phyloP scores from a whole-genome alignment of 75 land plant genomes.

The Pseudotsuga menziesii region DNA sequence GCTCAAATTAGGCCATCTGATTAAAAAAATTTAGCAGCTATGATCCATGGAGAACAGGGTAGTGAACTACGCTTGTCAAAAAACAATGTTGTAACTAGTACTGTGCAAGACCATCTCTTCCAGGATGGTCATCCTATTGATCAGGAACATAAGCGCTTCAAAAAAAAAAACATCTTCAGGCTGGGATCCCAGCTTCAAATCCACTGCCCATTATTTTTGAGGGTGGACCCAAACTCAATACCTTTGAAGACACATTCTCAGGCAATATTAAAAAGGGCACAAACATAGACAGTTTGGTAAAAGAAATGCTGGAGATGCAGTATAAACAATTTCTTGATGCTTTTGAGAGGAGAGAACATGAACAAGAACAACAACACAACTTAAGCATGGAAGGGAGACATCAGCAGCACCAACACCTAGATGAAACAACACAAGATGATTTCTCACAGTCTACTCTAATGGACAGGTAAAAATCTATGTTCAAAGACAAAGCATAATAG shows the following conservation, averaged over 20 bases:
- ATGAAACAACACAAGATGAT: conserved; percentile 7
- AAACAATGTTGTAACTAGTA: neutral
- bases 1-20: conserved; percentile 5
- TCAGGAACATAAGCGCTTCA: neutral
- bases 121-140: neutral
- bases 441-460: conserved; percentile 18
- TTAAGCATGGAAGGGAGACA: neutral
- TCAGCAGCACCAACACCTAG: neutral
- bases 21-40: conserved; percentile 3
- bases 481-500: no score
- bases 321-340: conserved; percentile 3
- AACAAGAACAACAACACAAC: conserved; percentile 3
- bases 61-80: neutral
- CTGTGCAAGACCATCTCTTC: neutral
- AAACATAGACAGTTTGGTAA: neutral
- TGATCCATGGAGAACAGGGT: neutral
- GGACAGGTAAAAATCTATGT: no score
- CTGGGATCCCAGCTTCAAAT: neutral
- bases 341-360: conserved; percentile 13
- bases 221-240: conserved; percentile 2
- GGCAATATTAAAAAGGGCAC: neutral
- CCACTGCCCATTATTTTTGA: neutral
- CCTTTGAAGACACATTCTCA: neutral
- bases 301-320: conserved; percentile 2
- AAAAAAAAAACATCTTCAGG: neutral